Conservation (phyloP, 768 basidiomycete genomes). For the Floccularia luteovirens region DNA sequence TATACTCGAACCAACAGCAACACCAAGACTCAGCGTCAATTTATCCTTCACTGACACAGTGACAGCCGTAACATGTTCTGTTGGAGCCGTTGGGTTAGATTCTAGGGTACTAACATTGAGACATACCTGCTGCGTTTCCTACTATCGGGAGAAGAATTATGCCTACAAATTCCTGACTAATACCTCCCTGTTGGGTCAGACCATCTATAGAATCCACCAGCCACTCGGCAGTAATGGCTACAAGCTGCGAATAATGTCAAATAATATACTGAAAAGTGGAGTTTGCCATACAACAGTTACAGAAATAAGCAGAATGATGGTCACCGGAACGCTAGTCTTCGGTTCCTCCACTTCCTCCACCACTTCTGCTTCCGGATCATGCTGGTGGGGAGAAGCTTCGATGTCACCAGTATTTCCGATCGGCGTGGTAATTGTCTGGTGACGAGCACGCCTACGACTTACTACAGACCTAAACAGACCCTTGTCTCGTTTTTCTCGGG, state of each 20-base stretch:
- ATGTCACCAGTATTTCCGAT: not conserved
- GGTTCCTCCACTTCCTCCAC: constrained; percentile 31
- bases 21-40: constrained; percentile 77
- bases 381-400: not conserved
- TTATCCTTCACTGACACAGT: constrained; percentile 89
- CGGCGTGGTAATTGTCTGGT: not conserved
- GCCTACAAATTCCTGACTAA: constrained; percentile 80
- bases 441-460: not conserved
- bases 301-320: constrained; percentile 41
- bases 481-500: constrained; percentile 15
- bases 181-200: constrained; percentile 43
- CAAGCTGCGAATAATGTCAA: constrained; percentile 34
- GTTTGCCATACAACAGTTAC: constrained; percentile 57
- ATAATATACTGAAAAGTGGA: constrained; percentile 5
- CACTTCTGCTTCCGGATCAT: not conserved
- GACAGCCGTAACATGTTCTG: constrained; percentile 87
- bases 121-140: constrained; percentile 73
- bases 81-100: constrained; percentile 5
- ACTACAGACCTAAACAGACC: constrained; percentile 13
- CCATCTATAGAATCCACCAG: constrained; percentile 82
- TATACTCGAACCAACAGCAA: constrained; percentile 84
- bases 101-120: constrained; percentile 1
- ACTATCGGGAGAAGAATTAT: constrained; percentile 85
- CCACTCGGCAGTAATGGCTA: constrained; percentile 59
- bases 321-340: constrained; percentile 43